phyloP scores from a whole-genome alignment of 345 rosid genomes.

The Boechera divaricarpa region DNA sequence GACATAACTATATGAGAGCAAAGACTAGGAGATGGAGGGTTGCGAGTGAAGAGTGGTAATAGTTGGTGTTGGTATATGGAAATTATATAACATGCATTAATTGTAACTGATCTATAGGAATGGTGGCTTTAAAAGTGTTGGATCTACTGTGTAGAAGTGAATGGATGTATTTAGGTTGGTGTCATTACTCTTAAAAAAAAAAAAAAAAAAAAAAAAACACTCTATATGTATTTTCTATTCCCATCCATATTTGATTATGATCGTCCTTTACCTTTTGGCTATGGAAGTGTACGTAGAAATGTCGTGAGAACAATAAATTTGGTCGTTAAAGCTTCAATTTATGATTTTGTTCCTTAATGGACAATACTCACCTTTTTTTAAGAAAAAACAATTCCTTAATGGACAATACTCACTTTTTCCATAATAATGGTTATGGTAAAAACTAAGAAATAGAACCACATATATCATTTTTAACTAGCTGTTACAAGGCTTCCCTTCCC shows the following conservation, averaged over 20 bases:
- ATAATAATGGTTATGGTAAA: not conserved
- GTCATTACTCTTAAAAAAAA: not conserved
- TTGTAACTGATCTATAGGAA: too few species aligned
- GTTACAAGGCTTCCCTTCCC: constrained; percentile 22
- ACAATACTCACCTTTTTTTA: not conserved
- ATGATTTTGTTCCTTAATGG: not conserved
- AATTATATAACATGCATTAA: too few species aligned
- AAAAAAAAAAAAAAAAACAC: too few species aligned
- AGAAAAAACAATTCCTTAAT: not conserved
- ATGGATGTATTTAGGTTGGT: not conserved
- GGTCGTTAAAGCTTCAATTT: not conserved
- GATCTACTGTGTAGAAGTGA: not conserved
- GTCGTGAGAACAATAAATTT: not conserved
- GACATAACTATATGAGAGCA: not conserved
- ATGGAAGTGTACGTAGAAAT: not conserved
- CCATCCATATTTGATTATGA: not conserved
- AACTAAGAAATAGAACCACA: not conserved
- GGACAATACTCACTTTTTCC: not conserved
- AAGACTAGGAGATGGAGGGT: not conserved
- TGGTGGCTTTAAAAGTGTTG: not conserved
- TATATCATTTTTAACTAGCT: not conserved
- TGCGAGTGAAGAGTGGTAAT: not conserved
- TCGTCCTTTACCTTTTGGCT: not conserved
- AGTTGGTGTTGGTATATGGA: too few species aligned
- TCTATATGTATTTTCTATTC: not conserved